These are phyloP conservation scores for Fusarium beomiforme DNA, from an alignment of 2,329 filamentous ascomycete species.

Conservation along the genomic window DNA sequence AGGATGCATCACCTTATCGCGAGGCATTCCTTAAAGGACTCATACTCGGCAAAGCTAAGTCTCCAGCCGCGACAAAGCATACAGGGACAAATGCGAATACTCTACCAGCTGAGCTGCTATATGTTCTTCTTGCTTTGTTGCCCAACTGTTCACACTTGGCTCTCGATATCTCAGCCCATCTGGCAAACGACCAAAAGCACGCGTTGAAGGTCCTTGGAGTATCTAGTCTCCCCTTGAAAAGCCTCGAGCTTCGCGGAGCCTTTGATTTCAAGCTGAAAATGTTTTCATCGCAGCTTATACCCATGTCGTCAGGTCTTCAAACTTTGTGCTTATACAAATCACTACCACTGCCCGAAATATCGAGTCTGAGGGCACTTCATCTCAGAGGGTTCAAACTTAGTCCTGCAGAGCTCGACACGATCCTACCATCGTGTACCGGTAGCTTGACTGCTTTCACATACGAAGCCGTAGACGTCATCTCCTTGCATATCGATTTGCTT, in stretches of 20 bases:
- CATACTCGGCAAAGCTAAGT: not conserved
- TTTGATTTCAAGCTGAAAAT: not conserved
- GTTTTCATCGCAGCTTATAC: not conserved
- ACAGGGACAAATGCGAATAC: not conserved
- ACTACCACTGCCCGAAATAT: not conserved
- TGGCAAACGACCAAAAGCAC: not conserved
- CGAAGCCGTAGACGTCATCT: not conserved
- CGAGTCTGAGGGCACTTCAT: slow-evolving; percentile 6
- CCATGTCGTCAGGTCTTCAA: slow-evolving; percentile 1
- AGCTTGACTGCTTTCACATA: slow-evolving; percentile 17
- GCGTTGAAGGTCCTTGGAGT: slow-evolving; percentile 8
- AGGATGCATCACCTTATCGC: not conserved
- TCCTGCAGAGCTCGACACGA: not conserved
- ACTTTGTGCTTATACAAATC: not conserved
- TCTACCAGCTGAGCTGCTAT: not conserved
- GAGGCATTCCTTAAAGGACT: slow-evolving; percentile 2
- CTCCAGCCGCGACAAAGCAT: not conserved
- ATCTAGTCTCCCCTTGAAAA: not conserved
- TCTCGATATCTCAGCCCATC: not conserved
- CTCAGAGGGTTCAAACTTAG: not conserved
- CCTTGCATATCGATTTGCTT: not conserved
- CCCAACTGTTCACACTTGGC: slow-evolving; percentile 5
- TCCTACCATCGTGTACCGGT: not conserved
- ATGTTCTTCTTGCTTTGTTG: slow-evolving; percentile 1
- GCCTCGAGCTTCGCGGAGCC: not conserved